Percentiles rank a stretch among this genome's conserved stretches.
Evolutionary conservation across 192 early-diverging fungal genomes (phyloP).

Genomic region (Dissophora globulifera): DNA sequence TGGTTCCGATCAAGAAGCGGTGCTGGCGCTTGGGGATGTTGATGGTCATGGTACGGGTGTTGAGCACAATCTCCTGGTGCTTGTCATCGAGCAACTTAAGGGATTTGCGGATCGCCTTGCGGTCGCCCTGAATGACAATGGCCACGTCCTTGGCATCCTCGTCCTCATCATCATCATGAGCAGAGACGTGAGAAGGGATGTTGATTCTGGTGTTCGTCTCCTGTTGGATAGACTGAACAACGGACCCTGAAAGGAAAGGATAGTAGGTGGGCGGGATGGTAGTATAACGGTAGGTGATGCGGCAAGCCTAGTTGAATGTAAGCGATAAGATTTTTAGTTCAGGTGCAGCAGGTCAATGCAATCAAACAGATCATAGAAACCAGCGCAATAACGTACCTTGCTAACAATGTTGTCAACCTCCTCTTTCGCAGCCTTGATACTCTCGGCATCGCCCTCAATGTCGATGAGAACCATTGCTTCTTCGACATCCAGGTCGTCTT

Average conservation of each 20-base stretch:
- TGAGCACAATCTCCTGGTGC: slow-evolving; percentile 71
- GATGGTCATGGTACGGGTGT: slow-evolving; percentile 71
- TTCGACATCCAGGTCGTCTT: slow-evolving; percentile 65
- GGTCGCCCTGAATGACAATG: slow-evolving; percentile 85
- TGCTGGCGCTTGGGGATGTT: slow-evolving; percentile 92
- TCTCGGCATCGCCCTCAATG: slow-evolving; percentile 86
- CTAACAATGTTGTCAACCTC: slow-evolving; percentile 85
- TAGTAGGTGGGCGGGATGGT: slow-evolving; percentile 77
- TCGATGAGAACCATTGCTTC: slow-evolving; percentile 74
- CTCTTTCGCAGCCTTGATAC: slow-evolving; percentile 85
- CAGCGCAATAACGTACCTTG: no score
- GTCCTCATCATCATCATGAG: slow-evolving; percentile 55
- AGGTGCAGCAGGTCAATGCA: no score
- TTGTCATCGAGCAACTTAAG: slow-evolving; percentile 66
- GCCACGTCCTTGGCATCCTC: slow-evolving; percentile 45
- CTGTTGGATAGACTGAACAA: slow-evolving; percentile 65
- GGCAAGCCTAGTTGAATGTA: slow-evolving; percentile 31
- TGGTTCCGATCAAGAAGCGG: slow-evolving; percentile 87
- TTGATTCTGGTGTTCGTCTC: slow-evolving; percentile 79
- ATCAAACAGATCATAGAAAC: no score
- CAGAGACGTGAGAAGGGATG: slow-evolving; percentile 72
- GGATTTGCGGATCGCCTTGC: slow-evolving; percentile 74
- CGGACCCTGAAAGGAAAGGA: slow-evolving; percentile 84
- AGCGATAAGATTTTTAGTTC: no score
- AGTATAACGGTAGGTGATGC: slow-evolving; percentile 68